Conservation (phyloP, 768 basidiomycete species). For the Russula sp. region DNA sequence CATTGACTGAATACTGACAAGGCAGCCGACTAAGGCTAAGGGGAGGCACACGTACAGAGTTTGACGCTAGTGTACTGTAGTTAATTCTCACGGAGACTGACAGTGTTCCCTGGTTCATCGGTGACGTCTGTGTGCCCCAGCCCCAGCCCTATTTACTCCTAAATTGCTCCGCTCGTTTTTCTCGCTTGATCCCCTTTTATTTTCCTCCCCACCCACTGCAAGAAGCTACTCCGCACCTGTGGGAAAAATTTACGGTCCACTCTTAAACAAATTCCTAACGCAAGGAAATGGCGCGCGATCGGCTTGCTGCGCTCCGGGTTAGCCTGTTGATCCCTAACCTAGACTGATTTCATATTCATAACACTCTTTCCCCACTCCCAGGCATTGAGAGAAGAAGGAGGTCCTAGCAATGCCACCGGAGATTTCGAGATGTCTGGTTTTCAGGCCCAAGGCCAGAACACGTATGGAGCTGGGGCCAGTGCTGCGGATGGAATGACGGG, state of each 20-base stretch:
- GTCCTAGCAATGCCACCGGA: conserved; percentile 19
- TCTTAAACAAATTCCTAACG: not conserved
- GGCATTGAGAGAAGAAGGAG: conserved; percentile 31
- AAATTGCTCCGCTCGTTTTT: not conserved
- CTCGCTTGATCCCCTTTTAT: not conserved
- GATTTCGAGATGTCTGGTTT: conserved; percentile 32
- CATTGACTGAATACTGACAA: not conserved
- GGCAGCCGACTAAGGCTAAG: too few relatives aligned
- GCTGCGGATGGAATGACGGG: conserved; percentile 28
- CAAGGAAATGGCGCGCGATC: conserved; percentile 24
- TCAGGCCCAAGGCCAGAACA: conserved; percentile 21
- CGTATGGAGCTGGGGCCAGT: conserved; percentile 24
- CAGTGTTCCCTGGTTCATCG: not conserved
- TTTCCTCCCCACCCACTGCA: not conserved
- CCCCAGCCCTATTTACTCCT: not conserved
- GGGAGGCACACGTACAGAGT: too few relatives aligned
- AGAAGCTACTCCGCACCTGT: not conserved
- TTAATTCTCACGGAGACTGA: conserved; percentile 10
- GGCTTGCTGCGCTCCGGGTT: conserved; percentile 25
- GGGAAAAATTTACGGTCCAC: conserved; percentile 7
- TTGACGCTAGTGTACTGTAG: too few relatives aligned
- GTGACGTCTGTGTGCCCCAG: conserved; percentile 8
- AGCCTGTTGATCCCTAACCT: not conserved
- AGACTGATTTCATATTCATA: conserved; percentile 1
- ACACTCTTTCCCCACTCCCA: conserved; percentile 11